phyloP scores from a whole-genome alignment of 139 green algal genomes.

The Eudorina sp. region DNA sequence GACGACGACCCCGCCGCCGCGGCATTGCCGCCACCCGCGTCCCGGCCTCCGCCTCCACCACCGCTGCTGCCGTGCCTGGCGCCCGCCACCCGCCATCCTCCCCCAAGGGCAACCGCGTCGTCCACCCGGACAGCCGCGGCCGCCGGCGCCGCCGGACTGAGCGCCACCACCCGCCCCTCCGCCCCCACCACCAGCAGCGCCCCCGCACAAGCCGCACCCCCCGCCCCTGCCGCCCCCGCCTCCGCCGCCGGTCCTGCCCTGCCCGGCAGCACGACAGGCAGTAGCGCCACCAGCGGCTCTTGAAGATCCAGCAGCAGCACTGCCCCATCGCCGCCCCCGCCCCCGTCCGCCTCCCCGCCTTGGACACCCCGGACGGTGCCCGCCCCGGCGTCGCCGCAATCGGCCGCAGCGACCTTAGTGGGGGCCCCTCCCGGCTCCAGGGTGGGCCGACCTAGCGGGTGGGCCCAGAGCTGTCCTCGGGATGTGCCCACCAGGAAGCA shows the following conservation, averaged over 20 bases:
- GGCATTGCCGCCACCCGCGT: not conserved
- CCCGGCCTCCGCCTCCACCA: not conserved
- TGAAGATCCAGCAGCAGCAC: constrained; percentile 39
- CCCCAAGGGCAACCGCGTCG: not conserved
- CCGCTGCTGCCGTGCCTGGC: not conserved
- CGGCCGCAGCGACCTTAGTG: too few relatives aligned
- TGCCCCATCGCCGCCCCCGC: not conserved
- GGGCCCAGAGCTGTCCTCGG: constrained; percentile 21
- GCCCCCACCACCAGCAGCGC: constrained; percentile 40
- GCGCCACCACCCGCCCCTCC: constrained; percentile 24
- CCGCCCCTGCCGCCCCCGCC: not conserved
- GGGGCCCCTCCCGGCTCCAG: too few relatives aligned
- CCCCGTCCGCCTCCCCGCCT: not conserved
- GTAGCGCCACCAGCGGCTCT: constrained; percentile 33
- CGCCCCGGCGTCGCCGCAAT: not conserved
- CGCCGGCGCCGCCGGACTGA: not conserved
- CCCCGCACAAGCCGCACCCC: not conserved
- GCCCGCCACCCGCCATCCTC: not conserved
- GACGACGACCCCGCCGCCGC: too few relatives aligned
- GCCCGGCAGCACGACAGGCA: not conserved
- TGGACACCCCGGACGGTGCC: too few relatives aligned
- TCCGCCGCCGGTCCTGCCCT: not conserved
- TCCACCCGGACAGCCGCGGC: not conserved
- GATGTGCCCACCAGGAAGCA: constrained; percentile 36
- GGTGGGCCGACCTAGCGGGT: too few relatives aligned